Conservation (phyloP, 179 eudicot genomes). For the Beta lomatogona region DNA sequence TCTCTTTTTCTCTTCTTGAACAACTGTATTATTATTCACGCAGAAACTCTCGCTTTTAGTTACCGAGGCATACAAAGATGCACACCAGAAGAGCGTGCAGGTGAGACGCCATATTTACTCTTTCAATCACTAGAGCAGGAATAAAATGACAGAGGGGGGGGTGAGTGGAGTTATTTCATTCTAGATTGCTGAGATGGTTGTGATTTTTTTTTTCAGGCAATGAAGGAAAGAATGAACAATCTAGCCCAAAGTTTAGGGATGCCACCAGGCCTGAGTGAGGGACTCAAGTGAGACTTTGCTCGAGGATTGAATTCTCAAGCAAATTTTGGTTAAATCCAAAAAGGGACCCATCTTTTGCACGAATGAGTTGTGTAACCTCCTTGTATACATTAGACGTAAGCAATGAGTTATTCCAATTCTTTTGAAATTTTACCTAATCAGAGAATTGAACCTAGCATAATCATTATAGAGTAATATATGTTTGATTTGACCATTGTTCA, state of each 20-base stretch:
- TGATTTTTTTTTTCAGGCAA: slow-evolving; percentile 51
- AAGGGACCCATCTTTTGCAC: not conserved
- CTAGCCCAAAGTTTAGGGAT: slow-evolving; percentile 93
- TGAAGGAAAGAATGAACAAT: slow-evolving; percentile 88
- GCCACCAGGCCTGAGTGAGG: slow-evolving; percentile 48
- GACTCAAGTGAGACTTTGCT: not conserved
- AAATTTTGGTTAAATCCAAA: not conserved
- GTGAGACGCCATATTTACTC: slow-evolving; percentile 36
- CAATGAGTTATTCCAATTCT: slow-evolving; percentile 7
- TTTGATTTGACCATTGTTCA: too few species aligned
- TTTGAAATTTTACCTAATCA: not conserved
- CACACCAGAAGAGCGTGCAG: slow-evolving; percentile 91
- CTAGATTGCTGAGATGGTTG: not conserved
- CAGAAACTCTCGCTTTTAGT: slow-evolving; percentile 84
- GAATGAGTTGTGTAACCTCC: not conserved
- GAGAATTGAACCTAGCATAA: not conserved
- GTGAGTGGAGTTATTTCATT: not conserved
- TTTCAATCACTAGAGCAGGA: not conserved
- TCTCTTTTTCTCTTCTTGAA: not conserved
- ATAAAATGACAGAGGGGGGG: not conserved
- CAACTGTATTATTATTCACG: slow-evolving; percentile 7
- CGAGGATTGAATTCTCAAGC: not conserved
- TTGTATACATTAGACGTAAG: slow-evolving; percentile 2
- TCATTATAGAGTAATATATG: not conserved
- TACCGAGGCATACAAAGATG: slow-evolving; percentile 91